These are phyloP conservation scores for Xylariales sp. DNA, from an alignment of 2,329 filamentous ascomycete species.

Conservation along the genomic window DNA sequence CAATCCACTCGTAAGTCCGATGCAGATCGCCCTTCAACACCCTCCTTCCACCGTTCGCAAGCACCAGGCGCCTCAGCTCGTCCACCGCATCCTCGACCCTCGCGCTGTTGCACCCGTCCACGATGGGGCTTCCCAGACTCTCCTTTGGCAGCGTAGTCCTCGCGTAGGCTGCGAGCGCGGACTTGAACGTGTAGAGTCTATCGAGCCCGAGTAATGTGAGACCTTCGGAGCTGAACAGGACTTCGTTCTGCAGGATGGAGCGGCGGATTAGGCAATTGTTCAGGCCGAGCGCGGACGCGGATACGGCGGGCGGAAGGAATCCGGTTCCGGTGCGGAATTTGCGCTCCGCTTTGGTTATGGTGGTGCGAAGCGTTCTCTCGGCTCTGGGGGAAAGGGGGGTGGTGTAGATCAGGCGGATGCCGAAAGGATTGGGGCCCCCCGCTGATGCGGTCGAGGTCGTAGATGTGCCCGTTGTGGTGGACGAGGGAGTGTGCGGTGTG, in stretches of 20 bases:
- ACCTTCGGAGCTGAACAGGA: slow-evolving; percentile 56
- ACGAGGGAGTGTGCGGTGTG: slow-evolving; percentile 36
- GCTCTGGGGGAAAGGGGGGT: slow-evolving; percentile 40
- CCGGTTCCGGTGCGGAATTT: slow-evolving; percentile 34
- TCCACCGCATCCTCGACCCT: slow-evolving; percentile 59
- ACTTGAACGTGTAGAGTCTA: slow-evolving; percentile 60
- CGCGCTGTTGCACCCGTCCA: slow-evolving; percentile 8
- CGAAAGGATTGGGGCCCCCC: slow-evolving; percentile 33
- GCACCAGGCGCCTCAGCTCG: slow-evolving; percentile 55
- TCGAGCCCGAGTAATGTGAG: slow-evolving; percentile 57
- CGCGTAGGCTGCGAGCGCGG: slow-evolving; percentile 53
- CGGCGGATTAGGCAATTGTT: slow-evolving; percentile 49
- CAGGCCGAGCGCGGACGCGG: slow-evolving; percentile 39
- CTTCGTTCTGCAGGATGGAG: slow-evolving; percentile 55
- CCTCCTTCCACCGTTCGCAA: slow-evolving; percentile 46
- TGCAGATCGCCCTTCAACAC: slow-evolving; percentile 47
- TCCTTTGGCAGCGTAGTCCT: slow-evolving; percentile 26
- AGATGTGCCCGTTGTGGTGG: slow-evolving; percentile 28
- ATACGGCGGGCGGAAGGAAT: slow-evolving; percentile 36
- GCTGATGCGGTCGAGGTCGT: slow-evolving; percentile 17
- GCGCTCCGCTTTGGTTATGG: slow-evolving; percentile 48
- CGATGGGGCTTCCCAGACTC: slow-evolving; percentile 25
- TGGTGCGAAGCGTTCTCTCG: slow-evolving; percentile 41
- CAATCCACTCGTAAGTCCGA: slow-evolving; percentile 54
- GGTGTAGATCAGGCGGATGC: slow-evolving; percentile 47